Evolutionary conservation across 257 asterid genomes (phyloP).

Genomic region (Anisodus acutangulus): DNA sequence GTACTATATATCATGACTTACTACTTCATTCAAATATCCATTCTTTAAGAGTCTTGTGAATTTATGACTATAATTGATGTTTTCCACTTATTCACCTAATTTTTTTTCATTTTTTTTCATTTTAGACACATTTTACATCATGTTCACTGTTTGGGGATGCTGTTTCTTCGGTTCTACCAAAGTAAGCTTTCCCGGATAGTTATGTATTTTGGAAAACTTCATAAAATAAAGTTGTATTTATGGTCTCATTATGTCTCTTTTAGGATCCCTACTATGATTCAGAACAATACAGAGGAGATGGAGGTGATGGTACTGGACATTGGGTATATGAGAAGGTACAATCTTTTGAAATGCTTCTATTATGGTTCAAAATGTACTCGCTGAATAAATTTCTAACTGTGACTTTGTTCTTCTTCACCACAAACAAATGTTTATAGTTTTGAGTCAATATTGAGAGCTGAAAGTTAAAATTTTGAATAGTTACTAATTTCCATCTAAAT

Average conservation of each 20-base stretch:
- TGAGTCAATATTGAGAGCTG: not conserved
- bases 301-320: slow-evolving; percentile 89
- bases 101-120: slow-evolving; percentile 6
- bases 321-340: slow-evolving; percentile 89
- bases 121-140: slow-evolving; percentile 71
- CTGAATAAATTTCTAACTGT: not conserved
- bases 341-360: not conserved
- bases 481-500: not conserved
- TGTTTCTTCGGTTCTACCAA: slow-evolving; percentile 79
- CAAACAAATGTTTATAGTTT: not conserved
- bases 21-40: not conserved
- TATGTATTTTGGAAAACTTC: not conserved
- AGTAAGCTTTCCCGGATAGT: slow-evolving; percentile 40
- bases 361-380: not conserved
- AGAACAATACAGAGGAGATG: slow-evolving; percentile 75
- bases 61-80: not conserved
- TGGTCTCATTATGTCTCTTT: not conserved
- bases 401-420: not conserved
- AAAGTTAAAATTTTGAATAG: not conserved
- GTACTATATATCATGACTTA: not conserved
- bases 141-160: slow-evolving; percentile 93
- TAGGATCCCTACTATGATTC: slow-evolving; percentile 93
- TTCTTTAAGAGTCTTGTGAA: not conserved
- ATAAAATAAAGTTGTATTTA: not conserved
- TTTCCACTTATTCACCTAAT: not conserved